phyloP scores from a whole-genome alignment of 768 basidiomycete genomes.

The Grammothele lineata region DNA sequence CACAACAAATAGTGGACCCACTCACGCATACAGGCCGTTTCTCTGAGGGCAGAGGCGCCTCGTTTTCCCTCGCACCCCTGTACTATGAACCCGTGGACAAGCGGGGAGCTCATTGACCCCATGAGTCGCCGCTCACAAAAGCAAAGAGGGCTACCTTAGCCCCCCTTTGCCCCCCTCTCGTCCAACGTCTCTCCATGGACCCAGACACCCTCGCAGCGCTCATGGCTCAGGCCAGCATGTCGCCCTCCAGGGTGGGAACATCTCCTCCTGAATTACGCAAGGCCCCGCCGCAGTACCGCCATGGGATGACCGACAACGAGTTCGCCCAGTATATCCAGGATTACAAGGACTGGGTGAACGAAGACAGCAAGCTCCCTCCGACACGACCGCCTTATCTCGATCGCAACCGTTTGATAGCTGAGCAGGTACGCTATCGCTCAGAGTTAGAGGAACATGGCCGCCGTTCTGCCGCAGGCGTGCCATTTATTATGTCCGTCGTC shows the following conservation, averaged over 20 bases:
- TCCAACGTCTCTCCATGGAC: conserved; percentile 4
- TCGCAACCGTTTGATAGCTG: conserved; percentile 4
- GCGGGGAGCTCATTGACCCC: too few relatives aligned
- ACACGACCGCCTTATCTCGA: conserved; percentile 1
- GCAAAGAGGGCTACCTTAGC: too few relatives aligned
- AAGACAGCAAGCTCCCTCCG: conserved; percentile 11
- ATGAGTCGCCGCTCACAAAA: too few relatives aligned
- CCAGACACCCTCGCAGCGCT: conserved; percentile 1
- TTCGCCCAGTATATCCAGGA: conserved; percentile 5
- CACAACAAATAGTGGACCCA: too few relatives aligned
- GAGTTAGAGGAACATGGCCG: neutral
- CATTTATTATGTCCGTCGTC: conserved; percentile 7
- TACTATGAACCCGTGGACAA: too few relatives aligned
- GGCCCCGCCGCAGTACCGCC: conserved; percentile 4
- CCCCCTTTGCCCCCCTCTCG: too few relatives aligned
- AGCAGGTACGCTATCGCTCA: conserved; percentile 2
- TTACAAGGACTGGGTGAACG: conserved; percentile 13
- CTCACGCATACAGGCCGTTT: too few relatives aligned
- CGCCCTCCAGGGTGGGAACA: neutral
- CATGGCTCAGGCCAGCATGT: neutral
- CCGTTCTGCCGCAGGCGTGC: too few relatives aligned
- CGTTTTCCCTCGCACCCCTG: too few relatives aligned
- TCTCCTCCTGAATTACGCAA: too few relatives aligned
- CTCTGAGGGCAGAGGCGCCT: too few relatives aligned
- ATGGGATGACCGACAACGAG: conserved; percentile 5